phyloP scores from a whole-genome alignment of 2,329 filamentous ascomycete species.

The Epicoccum nigrum region DNA sequence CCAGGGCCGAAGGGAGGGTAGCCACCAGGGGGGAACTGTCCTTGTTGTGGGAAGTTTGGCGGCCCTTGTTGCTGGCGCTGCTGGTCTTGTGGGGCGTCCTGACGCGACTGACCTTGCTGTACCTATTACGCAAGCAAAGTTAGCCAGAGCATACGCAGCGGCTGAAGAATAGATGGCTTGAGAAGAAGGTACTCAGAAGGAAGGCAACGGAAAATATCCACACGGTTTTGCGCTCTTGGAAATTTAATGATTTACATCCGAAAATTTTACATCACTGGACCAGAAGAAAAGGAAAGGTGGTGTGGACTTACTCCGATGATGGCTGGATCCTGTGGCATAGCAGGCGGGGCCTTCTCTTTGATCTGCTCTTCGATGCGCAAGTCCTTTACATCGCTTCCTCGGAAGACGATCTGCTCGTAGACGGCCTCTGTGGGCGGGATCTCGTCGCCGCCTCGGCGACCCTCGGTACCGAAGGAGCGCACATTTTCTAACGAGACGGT shows the following conservation, averaged over 20 bases:
- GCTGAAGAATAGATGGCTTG: constrained; percentile 12
- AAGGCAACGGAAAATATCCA: constrained; percentile 99
- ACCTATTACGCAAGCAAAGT: constrained; percentile 38
- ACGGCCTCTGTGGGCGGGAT: constrained; percentile 83
- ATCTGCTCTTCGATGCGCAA: constrained; percentile 87
- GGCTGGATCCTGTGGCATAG: constrained; percentile 90
- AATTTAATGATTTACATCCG: constrained; percentile 92
- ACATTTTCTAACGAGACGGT: constrained; percentile 98
- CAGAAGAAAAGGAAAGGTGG: constrained; percentile 20
- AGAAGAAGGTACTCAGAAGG: constrained; percentile 77
- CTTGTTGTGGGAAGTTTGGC: constrained; percentile 48
- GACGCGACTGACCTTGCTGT: constrained; percentile 36
- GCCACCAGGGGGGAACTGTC: constrained; percentile 50
- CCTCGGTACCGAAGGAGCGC: constrained; percentile 91
- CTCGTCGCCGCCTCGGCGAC: constrained; percentile 82
- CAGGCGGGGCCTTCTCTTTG: constrained; percentile 71
- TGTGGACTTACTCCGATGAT: constrained; percentile 87
- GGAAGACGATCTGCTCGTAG: constrained; percentile 99
- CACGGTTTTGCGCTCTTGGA: constrained; percentile 95
- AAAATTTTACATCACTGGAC: constrained; percentile 86
- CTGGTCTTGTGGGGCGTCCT: constrained; percentile 32
- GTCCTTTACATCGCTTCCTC: constrained; percentile 98
- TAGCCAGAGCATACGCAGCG: constrained; percentile 25
- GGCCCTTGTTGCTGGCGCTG: constrained; percentile 46
- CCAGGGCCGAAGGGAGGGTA: constrained; percentile 53